Percentiles rank a stretch among this genome's conserved stretches.
Evolutionary conservation across 169 alveolate genomes (phyloP).

Genomic region (Eimeria sp.): DNA sequence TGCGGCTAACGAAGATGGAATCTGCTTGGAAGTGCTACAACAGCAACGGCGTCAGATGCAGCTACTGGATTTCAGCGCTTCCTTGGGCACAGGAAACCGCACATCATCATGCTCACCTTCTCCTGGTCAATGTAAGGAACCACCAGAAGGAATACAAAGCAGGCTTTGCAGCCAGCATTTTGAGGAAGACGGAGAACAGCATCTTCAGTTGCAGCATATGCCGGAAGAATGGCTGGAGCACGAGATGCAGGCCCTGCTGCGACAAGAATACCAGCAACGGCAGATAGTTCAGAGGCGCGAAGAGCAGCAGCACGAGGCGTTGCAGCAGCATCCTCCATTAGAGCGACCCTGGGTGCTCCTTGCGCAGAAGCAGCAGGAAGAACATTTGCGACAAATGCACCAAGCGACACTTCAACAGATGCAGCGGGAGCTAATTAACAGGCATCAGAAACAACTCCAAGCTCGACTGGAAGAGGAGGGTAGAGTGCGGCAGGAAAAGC

Average conservation of each 20-base stretch:
- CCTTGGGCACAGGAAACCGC: background rate
- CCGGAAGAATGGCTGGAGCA: constrained; percentile 54
- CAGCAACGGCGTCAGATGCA: background rate
- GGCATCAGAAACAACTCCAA: constrained; percentile 5
- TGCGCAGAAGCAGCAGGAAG: constrained; percentile 26
- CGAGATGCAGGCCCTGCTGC: constrained; percentile 53
- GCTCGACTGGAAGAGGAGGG: constrained; percentile 10
- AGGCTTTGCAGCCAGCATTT: background rate
- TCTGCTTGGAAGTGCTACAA: background rate
- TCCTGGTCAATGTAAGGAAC: background rate
- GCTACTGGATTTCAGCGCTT: background rate
- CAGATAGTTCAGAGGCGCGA: constrained; percentile 52
- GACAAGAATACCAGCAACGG: constrained; percentile 43
- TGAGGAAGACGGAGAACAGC: background rate
- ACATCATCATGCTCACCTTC: background rate
- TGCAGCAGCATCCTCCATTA: constrained; percentile 57
- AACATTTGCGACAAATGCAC: constrained; percentile 5
- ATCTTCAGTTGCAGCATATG: background rate
- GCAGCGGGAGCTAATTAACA: constrained; percentile 2
- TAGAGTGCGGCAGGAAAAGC: background rate
- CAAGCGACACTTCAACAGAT: background rate
- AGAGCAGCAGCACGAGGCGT: constrained; percentile 45
- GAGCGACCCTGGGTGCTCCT: constrained; percentile 43
- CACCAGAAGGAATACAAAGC: background rate
- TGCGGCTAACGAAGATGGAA: background rate